A percentile compares a stretch with the other conserved stretches of the same genome.
Conservation (phyloP, 139 green algal genomes). For the Tetraselmis chui region DNA sequence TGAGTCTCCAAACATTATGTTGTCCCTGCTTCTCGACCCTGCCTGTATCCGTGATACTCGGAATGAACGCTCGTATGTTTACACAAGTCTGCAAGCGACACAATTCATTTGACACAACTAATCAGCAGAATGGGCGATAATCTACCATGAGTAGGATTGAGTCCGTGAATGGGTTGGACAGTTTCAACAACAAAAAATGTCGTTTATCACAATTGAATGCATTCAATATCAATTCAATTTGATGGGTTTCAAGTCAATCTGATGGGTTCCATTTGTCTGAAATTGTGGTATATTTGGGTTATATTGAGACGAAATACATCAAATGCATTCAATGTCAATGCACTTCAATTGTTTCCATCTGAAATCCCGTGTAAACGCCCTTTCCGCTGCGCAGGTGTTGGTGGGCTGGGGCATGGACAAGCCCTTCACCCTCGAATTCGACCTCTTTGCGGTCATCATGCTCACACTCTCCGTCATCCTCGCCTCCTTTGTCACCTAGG, state of each 20-base stretch:
- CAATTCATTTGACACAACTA: too few species aligned
- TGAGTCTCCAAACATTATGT: too few species aligned
- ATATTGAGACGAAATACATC: too few species aligned
- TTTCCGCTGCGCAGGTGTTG: slow-evolving; percentile 32
- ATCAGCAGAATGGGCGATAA: too few species aligned
- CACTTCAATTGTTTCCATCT: not conserved
- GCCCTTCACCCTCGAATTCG: slow-evolving; percentile 66
- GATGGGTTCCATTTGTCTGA: not conserved
- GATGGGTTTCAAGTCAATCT: not conserved
- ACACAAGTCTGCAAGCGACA: too few species aligned
- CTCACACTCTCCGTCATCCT: slow-evolving; percentile 59
- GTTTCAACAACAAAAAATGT: too few species aligned
- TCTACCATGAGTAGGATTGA: not conserved
- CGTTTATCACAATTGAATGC: not conserved
- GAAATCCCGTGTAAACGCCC: not conserved
- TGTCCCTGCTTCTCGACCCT: too few species aligned
- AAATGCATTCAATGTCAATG: too few species aligned
- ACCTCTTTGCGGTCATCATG: slow-evolving; percentile 41
- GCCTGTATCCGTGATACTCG: too few species aligned
- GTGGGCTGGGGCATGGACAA: slow-evolving; percentile 63
- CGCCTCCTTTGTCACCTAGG: slow-evolving; percentile 64
- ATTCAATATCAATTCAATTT: not conserved
- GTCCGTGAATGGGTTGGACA: too few species aligned
- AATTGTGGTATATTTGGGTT: too few species aligned
- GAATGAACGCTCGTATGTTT: too few species aligned